Conservation (phyloP, 2,329 filamentous ascomycete species). For the Neopestalotiopsis rosae region DNA sequence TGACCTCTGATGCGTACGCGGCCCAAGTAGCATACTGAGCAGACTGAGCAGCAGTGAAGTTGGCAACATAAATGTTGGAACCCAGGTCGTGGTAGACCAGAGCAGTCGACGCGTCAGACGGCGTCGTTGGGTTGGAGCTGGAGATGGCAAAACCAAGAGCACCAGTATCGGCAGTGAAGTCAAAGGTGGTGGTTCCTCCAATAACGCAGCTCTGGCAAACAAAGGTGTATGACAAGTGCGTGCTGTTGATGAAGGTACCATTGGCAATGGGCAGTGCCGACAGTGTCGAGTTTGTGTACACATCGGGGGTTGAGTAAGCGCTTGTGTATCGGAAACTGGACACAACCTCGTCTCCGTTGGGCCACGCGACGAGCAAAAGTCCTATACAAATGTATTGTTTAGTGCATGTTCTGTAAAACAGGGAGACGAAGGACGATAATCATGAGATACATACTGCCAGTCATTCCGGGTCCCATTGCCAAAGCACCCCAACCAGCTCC, state of each 20-base stretch:
- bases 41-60: conserved; percentile 2
- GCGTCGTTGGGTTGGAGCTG: conserved; percentile 10
- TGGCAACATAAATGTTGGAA: conserved; percentile 15
- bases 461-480: conserved; percentile 6
- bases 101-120: conserved; percentile 4
- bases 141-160: conserved; percentile 7
- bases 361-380: conserved; percentile 14
- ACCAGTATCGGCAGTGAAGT: not conserved
- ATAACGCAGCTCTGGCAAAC: conserved; percentile 5
- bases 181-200: not conserved
- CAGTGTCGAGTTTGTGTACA: conserved; percentile 5
- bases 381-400: not conserved
- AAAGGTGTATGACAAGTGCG: conserved; percentile 12
- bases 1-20: not conserved
- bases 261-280: conserved; percentile 6
- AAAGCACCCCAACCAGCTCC: conserved; percentile 14
- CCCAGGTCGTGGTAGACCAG: conserved; percentile 8
- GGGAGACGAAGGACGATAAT: not conserved
- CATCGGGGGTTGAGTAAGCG: conserved; percentile 8
- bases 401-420: not conserved
- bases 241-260: conserved; percentile 16
- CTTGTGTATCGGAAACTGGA: conserved; percentile 3
- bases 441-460: not conserved
- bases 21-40: conserved; percentile 9
- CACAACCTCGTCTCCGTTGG: conserved; percentile 13